Conservation (phyloP, 225 moss, liverwort and hornwort genomes). For the Bryum argenteum region DNA sequence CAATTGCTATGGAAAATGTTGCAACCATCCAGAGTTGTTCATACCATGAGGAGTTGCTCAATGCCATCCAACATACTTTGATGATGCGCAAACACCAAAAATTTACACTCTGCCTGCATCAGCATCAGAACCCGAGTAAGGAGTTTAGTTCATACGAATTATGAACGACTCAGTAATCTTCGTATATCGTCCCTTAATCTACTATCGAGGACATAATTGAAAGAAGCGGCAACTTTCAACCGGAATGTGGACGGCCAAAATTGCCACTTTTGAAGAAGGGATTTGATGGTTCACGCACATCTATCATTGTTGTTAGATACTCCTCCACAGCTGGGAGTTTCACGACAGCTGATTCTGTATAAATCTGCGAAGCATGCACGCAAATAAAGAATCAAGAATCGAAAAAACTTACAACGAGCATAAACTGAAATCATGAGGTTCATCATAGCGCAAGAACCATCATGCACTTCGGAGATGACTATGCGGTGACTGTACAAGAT, state of each 20-base stretch:
- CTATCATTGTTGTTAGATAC: conserved; percentile 67
- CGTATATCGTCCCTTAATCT: conserved; percentile 4
- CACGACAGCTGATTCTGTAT: conserved; percentile 63
- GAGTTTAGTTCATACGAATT: conserved; percentile 5
- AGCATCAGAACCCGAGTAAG: conserved; percentile 30
- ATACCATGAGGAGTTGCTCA: conserved; percentile 75
- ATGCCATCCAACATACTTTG: conserved; percentile 88
- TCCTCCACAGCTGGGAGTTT: conserved; percentile 72
- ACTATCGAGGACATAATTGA: conserved; percentile 13
- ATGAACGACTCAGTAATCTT: conserved; percentile 1
- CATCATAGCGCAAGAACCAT: conserved; percentile 14
- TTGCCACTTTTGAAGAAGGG: conserved; percentile 8
- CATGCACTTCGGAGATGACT: conserved; percentile 7
- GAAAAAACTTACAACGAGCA: conserved; percentile 7
- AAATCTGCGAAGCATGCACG: conserved; percentile 51
- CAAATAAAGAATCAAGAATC: conserved; percentile 14
- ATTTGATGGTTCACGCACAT: conserved; percentile 44
- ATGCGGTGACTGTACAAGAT: not conserved
- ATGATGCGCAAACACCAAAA: conserved; percentile 96
- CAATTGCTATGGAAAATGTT: conserved; percentile 13
- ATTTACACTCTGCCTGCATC: conserved; percentile 90
- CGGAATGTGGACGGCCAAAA: not conserved
- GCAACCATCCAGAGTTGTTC: conserved; percentile 11
- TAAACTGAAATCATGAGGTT: conserved; percentile 11
- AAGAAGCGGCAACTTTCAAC: conserved; percentile 11